Evolutionary conservation across 192 early-diverging fungal species (phyloP), one percentile per base, ranked within the genome.

Genomic region (Spizellomyces sp.): DNA sequence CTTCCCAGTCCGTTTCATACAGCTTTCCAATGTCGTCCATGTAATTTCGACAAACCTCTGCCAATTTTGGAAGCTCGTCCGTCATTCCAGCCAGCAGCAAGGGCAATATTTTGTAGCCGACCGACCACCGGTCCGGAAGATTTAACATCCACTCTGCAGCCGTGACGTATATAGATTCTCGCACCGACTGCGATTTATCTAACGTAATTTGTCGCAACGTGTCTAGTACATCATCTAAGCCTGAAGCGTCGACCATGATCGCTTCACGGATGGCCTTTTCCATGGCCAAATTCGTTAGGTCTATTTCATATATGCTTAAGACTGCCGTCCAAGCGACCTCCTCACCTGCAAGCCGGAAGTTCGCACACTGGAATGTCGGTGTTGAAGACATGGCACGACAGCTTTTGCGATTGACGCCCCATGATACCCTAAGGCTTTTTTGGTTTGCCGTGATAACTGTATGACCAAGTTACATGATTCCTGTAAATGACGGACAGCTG

Each of bases 1-100:
- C 72, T 41, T 70, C 66, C 83, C 83, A 85, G 66, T 88, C 87
- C 27, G 52, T 48, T 65, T 87, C 87, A 64, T 86, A 88, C 55
- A 85, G 70, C 19, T 56, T 55, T 5, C 85, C 83, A 19, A 84
- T 58, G 42, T 81, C 45, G 48, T 82, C 76, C 71, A 87, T 70
- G 42, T 68, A 66, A 5, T 45, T 52, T 19, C 7, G 41, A 48
- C 75, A 77, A 9, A 64, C 10, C 45, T 52, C 55, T n/a, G 27
- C 19, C 12, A 79, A 52, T 42, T 79, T 73, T 8, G 56, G 58
- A 19, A 78, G 62, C 10, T 87, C 85, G 74, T 88, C 87, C 9
- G 71, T 76, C 44, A 79, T 54, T 1, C 85, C 87, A 15, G 80
- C 66, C 22, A 81, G 59, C 46, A 88, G 64, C 15, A 82, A 27